These are phyloP conservation scores for Sutorius eximius DNA, from an alignment of 1,284 basidiomycete genomes.

Conservation along the genomic window DNA sequence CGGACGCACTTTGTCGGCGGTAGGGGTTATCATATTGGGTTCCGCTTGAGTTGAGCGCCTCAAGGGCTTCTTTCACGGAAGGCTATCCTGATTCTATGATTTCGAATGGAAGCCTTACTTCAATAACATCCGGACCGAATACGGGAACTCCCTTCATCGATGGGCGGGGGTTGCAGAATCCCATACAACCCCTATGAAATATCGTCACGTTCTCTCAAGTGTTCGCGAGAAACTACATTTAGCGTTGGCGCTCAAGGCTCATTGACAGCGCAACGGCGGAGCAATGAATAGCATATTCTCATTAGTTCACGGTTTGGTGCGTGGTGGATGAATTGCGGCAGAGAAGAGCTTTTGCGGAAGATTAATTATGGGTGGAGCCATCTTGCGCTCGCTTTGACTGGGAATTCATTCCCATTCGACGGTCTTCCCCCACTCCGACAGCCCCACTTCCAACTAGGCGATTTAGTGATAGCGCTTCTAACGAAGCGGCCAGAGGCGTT, in stretches of 20 bases:
- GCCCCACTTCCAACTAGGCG: neutral
- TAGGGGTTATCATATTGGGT: neutral
- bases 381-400: neutral
- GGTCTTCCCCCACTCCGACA: neutral
- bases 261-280: neutral
- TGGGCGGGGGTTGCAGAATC: neutral
- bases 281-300: neutral
- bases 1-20: neutral
- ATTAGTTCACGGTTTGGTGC: neutral
- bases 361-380: constrained; percentile 1
- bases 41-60: neutral
- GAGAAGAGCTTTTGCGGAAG: neutral
- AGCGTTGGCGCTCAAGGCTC: neutral
- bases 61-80: neutral
- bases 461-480: neutral
- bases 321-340: too few relatives aligned
- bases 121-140: neutral
- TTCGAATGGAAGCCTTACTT: neutral
- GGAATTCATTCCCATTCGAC: constrained; percentile 3
- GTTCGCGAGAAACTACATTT: neutral
- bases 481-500: neutral
- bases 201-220: neutral
- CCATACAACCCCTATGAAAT: neutral
- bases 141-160: neutral
- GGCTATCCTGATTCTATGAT: neutral